These are phyloP conservation scores for Nannochloropsis oceanica DNA, from an alignment of 108 stramenopile genomes.

Conservation along the genomic window DNA sequence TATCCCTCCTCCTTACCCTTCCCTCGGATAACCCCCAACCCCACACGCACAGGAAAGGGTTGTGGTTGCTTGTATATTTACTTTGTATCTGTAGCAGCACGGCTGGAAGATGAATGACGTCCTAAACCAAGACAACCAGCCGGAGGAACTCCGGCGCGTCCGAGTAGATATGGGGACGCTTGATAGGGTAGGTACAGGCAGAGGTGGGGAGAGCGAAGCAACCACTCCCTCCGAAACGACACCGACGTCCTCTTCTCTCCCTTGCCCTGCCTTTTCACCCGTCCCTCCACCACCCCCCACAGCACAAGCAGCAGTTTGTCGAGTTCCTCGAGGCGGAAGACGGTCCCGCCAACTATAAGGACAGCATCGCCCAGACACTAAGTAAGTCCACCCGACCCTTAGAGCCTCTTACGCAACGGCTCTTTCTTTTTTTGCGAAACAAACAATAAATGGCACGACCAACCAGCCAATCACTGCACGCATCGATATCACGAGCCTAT, in stretches of 20 bases:
- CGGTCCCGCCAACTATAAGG: background rate
- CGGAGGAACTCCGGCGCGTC: background rate
- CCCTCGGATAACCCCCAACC: too few relatives aligned
- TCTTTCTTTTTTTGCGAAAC: background rate
- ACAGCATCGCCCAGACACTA: slow-evolving; percentile 1
- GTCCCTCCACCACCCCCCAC: background rate
- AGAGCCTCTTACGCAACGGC: background rate
- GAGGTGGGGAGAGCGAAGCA: background rate
- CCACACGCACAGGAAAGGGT: background rate
- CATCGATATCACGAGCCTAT: background rate
- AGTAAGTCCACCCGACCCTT: background rate
- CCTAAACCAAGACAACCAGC: background rate
- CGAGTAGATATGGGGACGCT: background rate
- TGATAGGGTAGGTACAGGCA: background rate
- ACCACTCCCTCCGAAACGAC: background rate
- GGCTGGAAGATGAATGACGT: background rate
- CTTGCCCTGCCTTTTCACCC: background rate
- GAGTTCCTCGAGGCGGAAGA: slow-evolving; percentile 6
- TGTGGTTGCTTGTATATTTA: background rate
- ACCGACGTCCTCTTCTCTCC: background rate
- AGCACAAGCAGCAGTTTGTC: slow-evolving; percentile 5
- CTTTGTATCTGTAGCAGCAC: background rate
- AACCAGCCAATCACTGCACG: too few relatives aligned
- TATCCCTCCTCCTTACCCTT: too few relatives aligned
- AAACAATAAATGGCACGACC: background rate